Conservation (phyloP, 2,329 filamentous ascomycete species). For the Claviceps pazoutovae region DNA sequence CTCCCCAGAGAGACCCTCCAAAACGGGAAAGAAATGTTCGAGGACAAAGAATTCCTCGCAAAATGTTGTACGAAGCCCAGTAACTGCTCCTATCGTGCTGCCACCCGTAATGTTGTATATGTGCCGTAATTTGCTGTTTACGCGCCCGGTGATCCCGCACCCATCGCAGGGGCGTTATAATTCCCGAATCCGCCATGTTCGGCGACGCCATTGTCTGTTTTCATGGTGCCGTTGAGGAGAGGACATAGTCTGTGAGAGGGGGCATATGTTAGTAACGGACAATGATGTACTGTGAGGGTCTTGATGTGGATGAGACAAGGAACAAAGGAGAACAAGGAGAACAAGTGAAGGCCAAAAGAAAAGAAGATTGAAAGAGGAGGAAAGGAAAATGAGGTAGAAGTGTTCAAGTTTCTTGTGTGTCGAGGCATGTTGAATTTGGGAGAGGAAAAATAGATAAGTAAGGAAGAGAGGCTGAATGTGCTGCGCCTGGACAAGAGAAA, state of each 20-base stretch:
- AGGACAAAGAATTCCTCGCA: background rate
- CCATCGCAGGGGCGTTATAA: slow-evolving; percentile 27
- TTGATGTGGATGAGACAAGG: too few relatives aligned
- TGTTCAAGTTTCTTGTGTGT: too few relatives aligned
- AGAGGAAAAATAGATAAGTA: background rate
- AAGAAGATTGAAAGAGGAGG: too few relatives aligned
- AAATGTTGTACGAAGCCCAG: background rate
- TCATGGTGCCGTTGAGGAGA: slow-evolving; percentile 71
- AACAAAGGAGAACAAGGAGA: too few relatives aligned
- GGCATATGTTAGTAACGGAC: slow-evolving; percentile 8
- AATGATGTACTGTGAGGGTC: too few relatives aligned
- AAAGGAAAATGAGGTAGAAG: too few relatives aligned
- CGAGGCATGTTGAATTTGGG: too few relatives aligned
- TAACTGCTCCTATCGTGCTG: too few relatives aligned
- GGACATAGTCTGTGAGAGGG: slow-evolving; percentile 53
- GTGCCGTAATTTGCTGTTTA: background rate
- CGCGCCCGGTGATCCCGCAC: slow-evolving; percentile 18
- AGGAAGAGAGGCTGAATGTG: background rate
- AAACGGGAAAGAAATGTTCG: too few relatives aligned
- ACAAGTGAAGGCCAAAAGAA: too few relatives aligned
- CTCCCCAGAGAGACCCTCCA: too few relatives aligned
- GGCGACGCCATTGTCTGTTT: slow-evolving; percentile 39
- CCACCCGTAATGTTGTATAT: background rate
- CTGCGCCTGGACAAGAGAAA: too few relatives aligned
- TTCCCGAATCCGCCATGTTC: slow-evolving; percentile 47